A percentile compares a stretch with the other conserved stretches of the same genome.
Conservation (phyloP, 352 stramenopile genomes). For the Pythium aquatile region DNA sequence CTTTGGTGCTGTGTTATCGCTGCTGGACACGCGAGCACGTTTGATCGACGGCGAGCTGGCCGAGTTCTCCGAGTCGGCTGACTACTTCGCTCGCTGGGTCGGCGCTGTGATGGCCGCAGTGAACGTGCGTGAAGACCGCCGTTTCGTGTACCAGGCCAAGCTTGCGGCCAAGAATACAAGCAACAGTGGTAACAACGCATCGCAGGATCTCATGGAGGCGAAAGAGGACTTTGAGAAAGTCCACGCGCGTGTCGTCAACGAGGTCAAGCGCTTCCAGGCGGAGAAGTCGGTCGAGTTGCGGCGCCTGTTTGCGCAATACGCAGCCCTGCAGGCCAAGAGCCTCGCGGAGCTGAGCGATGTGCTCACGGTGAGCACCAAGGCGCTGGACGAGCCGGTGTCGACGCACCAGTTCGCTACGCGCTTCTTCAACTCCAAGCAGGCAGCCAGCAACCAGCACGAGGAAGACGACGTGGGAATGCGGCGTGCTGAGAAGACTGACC, state of each 20-base stretch:
- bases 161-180: slow-evolving; percentile 41
- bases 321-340: slow-evolving; percentile 49
- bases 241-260: slow-evolving; percentile 70
- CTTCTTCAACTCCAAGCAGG: slow-evolving; percentile 28
- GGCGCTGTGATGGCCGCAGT: slow-evolving; percentile 67
- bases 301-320: slow-evolving; percentile 73
- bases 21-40: slow-evolving; percentile 72
- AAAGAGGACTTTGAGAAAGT: slow-evolving; percentile 78
- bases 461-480: slow-evolving; percentile 26
- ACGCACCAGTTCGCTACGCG: slow-evolving; percentile 39
- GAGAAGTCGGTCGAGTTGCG: slow-evolving; percentile 76
- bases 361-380: slow-evolving; percentile 38
- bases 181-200: slow-evolving; percentile 30
- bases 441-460: slow-evolving; percentile 26
- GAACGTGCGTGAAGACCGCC: slow-evolving; percentile 75
- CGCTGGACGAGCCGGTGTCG: slow-evolving; percentile 47
- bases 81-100: slow-evolving; percentile 78
- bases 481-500: slow-evolving; percentile 20
- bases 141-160: slow-evolving; percentile 76
- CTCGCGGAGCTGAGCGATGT: slow-evolving; percentile 52
- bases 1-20: slow-evolving; percentile 55
- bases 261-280: slow-evolving; percentile 67
- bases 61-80: slow-evolving; percentile 53
- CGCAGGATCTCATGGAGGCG: slow-evolving; percentile 54
- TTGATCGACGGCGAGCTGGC: slow-evolving; percentile 76